Evolutionary conservation across 495 filamentous ascomycete genomes (phyloP).

Genomic region (Annulohypoxylon bovei): DNA sequence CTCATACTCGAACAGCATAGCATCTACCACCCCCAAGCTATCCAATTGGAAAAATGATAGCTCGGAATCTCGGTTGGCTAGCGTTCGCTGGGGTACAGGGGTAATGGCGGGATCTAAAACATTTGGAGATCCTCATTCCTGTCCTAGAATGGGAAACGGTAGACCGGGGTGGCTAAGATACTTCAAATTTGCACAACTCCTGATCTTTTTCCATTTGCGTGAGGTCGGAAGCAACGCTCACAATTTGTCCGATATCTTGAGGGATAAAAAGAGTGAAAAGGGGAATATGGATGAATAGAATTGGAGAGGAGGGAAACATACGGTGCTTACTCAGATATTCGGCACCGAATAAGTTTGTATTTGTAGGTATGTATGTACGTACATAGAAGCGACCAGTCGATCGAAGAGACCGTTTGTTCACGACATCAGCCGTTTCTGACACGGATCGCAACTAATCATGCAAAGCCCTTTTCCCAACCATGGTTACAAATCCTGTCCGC

Average conservation of each 20-base stretch:
- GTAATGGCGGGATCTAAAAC: constrained; percentile 14
- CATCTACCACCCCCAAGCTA: neutral
- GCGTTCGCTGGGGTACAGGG: constrained; percentile 7
- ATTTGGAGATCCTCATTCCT: constrained; percentile 13
- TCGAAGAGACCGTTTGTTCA: neutral
- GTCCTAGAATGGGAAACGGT: neutral
- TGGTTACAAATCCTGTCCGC: neutral
- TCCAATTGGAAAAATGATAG: constrained; percentile 2
- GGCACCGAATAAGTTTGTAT: neutral
- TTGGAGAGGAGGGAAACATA: neutral
- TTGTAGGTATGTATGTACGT: no score
- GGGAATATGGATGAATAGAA: neutral
- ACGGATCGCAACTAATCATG: neutral
- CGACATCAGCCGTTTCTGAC: neutral
- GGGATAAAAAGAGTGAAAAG: neutral
- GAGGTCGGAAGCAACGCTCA: neutral
- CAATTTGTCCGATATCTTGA: neutral
- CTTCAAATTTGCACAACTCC: neutral
- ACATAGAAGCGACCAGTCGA: neutral
- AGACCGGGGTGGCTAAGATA: neutral
- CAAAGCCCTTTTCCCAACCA: neutral
- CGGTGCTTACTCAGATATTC: constrained; percentile 7
- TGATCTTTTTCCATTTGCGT: neutral
- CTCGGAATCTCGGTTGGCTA: neutral
- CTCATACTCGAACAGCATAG: neutral